Evolutionary conservation across 768 basidiomycete genomes (phyloP).

Genomic region (Hericium coralloides): DNA sequence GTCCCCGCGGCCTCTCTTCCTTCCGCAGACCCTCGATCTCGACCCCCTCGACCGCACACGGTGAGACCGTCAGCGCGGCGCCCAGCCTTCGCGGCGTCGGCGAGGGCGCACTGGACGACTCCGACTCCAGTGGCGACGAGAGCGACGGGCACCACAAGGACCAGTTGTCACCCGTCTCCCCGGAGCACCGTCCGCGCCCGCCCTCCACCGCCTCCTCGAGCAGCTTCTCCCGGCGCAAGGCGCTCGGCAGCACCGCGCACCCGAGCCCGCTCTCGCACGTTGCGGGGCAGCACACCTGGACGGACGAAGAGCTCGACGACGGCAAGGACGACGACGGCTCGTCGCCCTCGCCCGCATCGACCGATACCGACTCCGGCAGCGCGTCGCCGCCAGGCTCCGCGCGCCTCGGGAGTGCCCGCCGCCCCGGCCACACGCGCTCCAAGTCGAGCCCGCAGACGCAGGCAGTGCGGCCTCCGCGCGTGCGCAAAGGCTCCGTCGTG

Average conservation of each 20-base stretch:
- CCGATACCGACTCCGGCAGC: conserved; percentile 48
- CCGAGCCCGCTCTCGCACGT: conserved; percentile 64
- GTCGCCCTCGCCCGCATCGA: conserved; percentile 51
- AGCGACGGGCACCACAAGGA: conserved; percentile 19
- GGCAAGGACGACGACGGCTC: conserved; percentile 39
- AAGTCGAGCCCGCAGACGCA: conserved; percentile 10
- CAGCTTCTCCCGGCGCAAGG: conserved; percentile 17
- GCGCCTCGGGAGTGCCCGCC: not conserved
- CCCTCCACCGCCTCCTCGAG: conserved; percentile 26
- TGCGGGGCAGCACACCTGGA: conserved; percentile 45
- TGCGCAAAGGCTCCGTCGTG: conserved; percentile 12
- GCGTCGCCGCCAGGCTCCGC: conserved; percentile 20
- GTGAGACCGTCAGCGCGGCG: conserved; percentile 23
- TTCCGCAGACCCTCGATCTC: conserved; percentile 38
- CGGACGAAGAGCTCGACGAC: conserved; percentile 39
- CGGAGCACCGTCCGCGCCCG: not conserved
- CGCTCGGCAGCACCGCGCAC: conserved; percentile 26
- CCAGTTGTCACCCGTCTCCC: not conserved
- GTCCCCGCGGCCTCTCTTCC: conserved; percentile 19
- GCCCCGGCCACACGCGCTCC: not conserved
- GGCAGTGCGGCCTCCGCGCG: conserved; percentile 22
- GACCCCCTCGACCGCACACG: conserved; percentile 23
- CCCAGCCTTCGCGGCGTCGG: conserved; percentile 54
- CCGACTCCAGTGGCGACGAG: conserved; percentile 45
- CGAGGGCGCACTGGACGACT: conserved; percentile 72